Percentiles rank a stretch among this genome's conserved stretches.
Evolutionary conservation across 305 asterid species (phyloP).

Genomic region (Euphrasia arctica): DNA sequence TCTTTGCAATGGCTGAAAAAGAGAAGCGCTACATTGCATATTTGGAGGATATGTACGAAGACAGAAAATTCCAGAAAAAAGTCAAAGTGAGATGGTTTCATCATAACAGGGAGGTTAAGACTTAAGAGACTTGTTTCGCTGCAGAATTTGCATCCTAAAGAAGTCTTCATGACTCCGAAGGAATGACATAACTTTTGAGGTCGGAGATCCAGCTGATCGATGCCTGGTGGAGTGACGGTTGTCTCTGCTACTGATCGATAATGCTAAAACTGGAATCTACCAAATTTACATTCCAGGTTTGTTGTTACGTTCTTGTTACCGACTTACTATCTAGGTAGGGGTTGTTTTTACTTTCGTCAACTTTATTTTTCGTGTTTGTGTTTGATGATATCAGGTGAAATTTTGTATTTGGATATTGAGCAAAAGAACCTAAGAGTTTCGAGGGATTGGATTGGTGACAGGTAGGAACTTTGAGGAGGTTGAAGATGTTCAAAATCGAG

Average conservation of each 20-base stretch:
- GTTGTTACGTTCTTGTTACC: constrained; percentile 17
- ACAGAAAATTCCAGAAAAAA: constrained; percentile 85
- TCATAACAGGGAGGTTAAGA: constrained; percentile 58
- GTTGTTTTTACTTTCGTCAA: too few species aligned
- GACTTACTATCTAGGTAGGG: too few species aligned
- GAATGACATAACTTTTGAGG: constrained; percentile 36
- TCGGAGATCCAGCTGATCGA: constrained; percentile 74
- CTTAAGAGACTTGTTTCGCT: constrained; percentile 61
- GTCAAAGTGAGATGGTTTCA: constrained; percentile 99
- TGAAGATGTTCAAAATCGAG: too few species aligned
- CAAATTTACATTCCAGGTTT: constrained; percentile 78
- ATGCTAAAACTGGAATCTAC: constrained; percentile 39
- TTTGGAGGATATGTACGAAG: constrained; percentile 98
- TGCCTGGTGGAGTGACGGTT: constrained; percentile 97
- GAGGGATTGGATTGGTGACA: constrained; percentile 82
- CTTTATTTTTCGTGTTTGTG: too few species aligned
- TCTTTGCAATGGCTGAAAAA: constrained; percentile 94
- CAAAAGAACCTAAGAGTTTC: constrained; percentile 53
- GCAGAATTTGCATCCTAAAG: constrained; percentile 76
- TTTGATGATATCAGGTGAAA: not conserved
- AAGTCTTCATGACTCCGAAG: constrained; percentile 79
- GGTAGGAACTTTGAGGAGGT: constrained; percentile 33
- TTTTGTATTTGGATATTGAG: too few species aligned
- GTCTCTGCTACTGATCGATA: constrained; percentile 32
- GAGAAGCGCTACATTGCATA: constrained; percentile 82